These are phyloP conservation scores for Endoconidiophora polonica DNA, from an alignment of 2,329 filamentous ascomycete genomes.

Conservation along the genomic window DNA sequence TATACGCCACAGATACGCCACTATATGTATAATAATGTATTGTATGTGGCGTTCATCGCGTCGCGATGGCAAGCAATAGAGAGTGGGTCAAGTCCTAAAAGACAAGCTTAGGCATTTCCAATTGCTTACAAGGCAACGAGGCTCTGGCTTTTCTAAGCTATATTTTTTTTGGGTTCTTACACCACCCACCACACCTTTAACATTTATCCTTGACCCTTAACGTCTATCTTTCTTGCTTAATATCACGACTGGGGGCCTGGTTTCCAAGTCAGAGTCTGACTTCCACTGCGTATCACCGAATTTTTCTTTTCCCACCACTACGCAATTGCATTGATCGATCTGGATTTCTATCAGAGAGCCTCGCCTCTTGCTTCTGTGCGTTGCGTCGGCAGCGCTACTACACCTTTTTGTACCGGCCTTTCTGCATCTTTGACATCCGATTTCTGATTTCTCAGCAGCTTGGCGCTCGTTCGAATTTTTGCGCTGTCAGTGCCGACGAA, in stretches of 20 bases:
- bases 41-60: not conserved
- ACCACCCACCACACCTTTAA: not conserved
- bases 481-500: not conserved
- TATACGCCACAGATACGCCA: too few relatives aligned
- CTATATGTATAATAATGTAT: too few relatives aligned
- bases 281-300: too few relatives aligned
- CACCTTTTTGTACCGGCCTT: not conserved
- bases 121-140: not conserved
- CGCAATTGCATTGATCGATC: too few relatives aligned
- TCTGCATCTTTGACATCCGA: not conserved
- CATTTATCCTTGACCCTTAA: not conserved
- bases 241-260: too few relatives aligned
- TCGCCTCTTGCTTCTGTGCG: too few relatives aligned
- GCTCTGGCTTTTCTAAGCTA: not conserved
- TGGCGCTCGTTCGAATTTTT: not conserved
- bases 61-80: not conserved
- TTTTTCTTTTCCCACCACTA: too few relatives aligned
- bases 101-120: not conserved
- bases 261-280: too few relatives aligned
- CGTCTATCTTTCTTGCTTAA: not conserved
- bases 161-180: not conserved
- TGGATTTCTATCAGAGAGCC: too few relatives aligned
- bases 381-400: too few relatives aligned
- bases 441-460: slow-evolving; percentile 8
- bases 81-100: not conserved